phyloP scores from a whole-genome alignment of 2,329 filamentous ascomycete genomes.

The Neonectria hederae region DNA sequence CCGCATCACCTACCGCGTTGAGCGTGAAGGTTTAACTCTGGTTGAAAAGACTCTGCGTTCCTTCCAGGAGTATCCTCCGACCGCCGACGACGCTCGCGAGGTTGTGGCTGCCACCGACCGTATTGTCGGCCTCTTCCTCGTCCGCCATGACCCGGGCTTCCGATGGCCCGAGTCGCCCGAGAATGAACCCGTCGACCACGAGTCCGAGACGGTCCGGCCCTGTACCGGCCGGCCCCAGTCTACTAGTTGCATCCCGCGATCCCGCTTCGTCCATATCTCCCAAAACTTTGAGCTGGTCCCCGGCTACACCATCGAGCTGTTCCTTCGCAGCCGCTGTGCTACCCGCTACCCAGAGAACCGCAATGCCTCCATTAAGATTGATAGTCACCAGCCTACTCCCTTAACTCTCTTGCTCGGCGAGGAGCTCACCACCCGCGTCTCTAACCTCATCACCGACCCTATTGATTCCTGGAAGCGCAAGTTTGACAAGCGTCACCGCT shows the following conservation, averaged over 20 bases:
- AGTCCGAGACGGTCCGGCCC: slow-evolving; percentile 53
- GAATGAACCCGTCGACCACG: slow-evolving; percentile 49
- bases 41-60: slow-evolving; percentile 58
- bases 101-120: slow-evolving; percentile 59
- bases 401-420: slow-evolving; percentile 58
- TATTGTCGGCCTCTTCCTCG: slow-evolving; percentile 61
- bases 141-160: slow-evolving; percentile 60
- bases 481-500: slow-evolving; percentile 52
- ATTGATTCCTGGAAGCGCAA: slow-evolving; percentile 53
- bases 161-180: slow-evolving; percentile 56
- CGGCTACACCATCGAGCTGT: slow-evolving; percentile 60
- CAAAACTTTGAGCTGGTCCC: slow-evolving; percentile 48
- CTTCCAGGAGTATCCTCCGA: slow-evolving; percentile 59
- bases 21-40: slow-evolving; percentile 53
- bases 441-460: slow-evolving; percentile 52
- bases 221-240: slow-evolving; percentile 55
- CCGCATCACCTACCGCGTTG: slow-evolving; percentile 58
- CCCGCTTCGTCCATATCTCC: slow-evolving; percentile 54
- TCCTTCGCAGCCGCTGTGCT: slow-evolving; percentile 54
- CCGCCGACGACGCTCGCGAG: slow-evolving; percentile 55
- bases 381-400: slow-evolving; percentile 59
- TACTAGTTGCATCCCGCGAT: slow-evolving; percentile 54
- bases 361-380: slow-evolving; percentile 50
- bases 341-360: slow-evolving; percentile 50
- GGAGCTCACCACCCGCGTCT: slow-evolving; percentile 57